These are phyloP conservation scores for Sarocladiaceae sp. DNA, from an alignment of 2,329 filamentous ascomycete genomes.

Conservation along the genomic window DNA sequence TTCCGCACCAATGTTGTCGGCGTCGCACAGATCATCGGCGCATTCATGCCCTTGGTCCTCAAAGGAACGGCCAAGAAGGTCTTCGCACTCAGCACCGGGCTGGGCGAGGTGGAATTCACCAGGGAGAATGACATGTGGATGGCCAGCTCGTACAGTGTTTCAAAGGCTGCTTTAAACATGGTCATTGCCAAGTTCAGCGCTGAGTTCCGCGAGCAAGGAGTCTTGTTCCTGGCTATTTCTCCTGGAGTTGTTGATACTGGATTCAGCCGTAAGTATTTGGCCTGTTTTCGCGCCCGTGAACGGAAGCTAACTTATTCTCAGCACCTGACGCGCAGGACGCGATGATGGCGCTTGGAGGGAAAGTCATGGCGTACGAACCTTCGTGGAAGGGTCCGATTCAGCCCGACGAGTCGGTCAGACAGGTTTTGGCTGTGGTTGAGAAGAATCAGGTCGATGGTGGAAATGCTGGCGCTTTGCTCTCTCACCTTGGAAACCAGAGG, in stretches of 20 bases:
- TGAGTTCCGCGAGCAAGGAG: constrained; percentile 40
- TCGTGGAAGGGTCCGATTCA: constrained; percentile 29
- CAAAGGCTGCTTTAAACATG: constrained; percentile 46
- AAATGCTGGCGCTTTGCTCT: constrained; percentile 47
- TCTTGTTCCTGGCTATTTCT: constrained; percentile 38
- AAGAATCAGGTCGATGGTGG: constrained; percentile 39
- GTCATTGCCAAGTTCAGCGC: constrained; percentile 46
- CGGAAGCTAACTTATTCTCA: background rate
- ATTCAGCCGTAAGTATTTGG: background rate
- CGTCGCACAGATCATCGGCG: constrained; percentile 44
- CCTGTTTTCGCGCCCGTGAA: no score
- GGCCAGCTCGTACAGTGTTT: constrained; percentile 35
- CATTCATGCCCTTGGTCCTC: constrained; percentile 47
- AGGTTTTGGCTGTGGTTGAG: constrained; percentile 28
- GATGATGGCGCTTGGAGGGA: constrained; percentile 19
- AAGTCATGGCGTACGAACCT: constrained; percentile 34
- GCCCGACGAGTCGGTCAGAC: constrained; percentile 29
- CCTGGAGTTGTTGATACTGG: constrained; percentile 12
- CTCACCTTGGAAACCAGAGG: constrained; percentile 48
- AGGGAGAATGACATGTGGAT: constrained; percentile 29
- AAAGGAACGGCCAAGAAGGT: constrained; percentile 45
- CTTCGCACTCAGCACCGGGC: constrained; percentile 40
- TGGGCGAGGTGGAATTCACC: constrained; percentile 39
- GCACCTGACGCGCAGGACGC: constrained; percentile 15
- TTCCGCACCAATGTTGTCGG: constrained; percentile 46